These are phyloP conservation scores for Aethionema arabicum DNA, from an alignment of 345 rosid species.

Conservation along the genomic window DNA sequence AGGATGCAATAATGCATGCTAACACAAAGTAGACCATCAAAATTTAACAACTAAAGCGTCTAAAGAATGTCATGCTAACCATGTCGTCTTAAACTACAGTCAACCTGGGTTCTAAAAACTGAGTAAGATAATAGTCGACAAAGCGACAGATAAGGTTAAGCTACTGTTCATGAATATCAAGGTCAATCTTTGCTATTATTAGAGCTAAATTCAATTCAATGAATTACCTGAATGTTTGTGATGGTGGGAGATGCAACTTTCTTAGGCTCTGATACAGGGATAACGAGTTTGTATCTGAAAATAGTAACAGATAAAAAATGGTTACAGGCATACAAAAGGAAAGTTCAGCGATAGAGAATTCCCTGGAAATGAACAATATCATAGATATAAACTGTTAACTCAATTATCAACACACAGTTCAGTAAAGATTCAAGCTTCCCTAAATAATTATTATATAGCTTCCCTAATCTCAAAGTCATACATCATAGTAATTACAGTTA, in stretches of 20 bases:
- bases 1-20: slow-evolving; percentile 5
- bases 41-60: slow-evolving; percentile 11
- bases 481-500: not conserved
- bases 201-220: not conserved
- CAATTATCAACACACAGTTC: not conserved
- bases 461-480: slow-evolving; percentile 17
- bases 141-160: not conserved
- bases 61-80: slow-evolving; percentile 16
- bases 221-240: slow-evolving; percentile 79
- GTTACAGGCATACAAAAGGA: slow-evolving; percentile 12
- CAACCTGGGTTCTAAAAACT: slow-evolving; percentile 20
- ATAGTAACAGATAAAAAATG: slow-evolving; percentile 23
- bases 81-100: slow-evolving; percentile 22
- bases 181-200: not conserved
- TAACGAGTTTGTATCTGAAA: slow-evolving; percentile 85
- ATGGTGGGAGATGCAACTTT: slow-evolving; percentile 75
- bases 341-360: not conserved
- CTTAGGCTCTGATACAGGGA: slow-evolving; percentile 76
- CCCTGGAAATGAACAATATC: slow-evolving; percentile 6
- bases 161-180: slow-evolving; percentile 13
- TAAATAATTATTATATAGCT: slow-evolving; percentile 10
- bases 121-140: slow-evolving; percentile 15
- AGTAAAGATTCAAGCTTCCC: slow-evolving; percentile 10
- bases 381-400: slow-evolving; percentile 7
- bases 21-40: slow-evolving; percentile 22